These are phyloP conservation scores for Marsdenia floribunda DNA, from an alignment of 257 asterid species.

Conservation along the genomic window DNA sequence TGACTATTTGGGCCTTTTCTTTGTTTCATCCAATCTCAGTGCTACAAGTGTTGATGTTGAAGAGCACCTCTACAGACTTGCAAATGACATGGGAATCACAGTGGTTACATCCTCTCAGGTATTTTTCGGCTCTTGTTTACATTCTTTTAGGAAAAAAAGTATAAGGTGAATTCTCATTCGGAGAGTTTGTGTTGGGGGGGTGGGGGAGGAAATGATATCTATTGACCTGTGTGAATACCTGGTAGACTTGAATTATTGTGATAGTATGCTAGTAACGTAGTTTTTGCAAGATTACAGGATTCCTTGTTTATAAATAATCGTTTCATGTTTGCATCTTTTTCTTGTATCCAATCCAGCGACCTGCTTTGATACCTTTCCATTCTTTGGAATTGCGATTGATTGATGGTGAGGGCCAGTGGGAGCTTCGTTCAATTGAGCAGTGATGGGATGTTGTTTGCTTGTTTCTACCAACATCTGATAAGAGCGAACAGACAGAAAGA, in stretches of 20 bases:
- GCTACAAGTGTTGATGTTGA: conserved; percentile 99
- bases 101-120: conserved; percentile 99
- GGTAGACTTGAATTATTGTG: not conserved
- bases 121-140: conserved; percentile 9
- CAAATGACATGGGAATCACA: conserved; percentile 74
- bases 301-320: not conserved
- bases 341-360: conserved; percentile 48
- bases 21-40: conserved; percentile 34
- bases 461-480: not conserved
- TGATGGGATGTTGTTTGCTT: conserved; percentile 23
- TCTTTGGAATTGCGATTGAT: conserved; percentile 79
- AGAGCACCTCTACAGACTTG: conserved; percentile 90
- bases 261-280: not conserved
- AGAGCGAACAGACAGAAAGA: not conserved
- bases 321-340: not conserved
- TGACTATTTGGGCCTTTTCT: conserved; percentile 13
- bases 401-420: conserved; percentile 99
- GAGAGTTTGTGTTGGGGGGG: too few relatives aligned
- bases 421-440: conserved; percentile 73
- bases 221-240: not conserved
- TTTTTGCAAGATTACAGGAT: not conserved
- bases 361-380: conserved; percentile 97
- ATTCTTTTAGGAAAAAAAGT: not conserved
- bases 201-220: not conserved
- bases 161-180: not conserved